These are phyloP conservation scores for Trichoderma oligosporum DNA, from an alignment of 2,329 filamentous ascomycete species.

Conservation along the genomic window DNA sequence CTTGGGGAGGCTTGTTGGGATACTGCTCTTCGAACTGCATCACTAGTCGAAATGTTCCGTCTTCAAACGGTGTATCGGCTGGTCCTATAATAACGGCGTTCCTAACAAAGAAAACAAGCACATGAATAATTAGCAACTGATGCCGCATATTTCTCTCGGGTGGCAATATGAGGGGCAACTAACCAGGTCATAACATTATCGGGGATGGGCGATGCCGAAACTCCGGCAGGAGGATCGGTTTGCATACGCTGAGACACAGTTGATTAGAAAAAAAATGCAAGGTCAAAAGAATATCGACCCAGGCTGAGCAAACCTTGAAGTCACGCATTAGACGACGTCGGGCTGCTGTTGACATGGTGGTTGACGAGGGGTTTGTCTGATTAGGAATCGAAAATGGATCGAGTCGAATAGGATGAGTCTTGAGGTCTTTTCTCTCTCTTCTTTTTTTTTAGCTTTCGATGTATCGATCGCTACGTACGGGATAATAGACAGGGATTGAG, in stretches of 20 bases:
- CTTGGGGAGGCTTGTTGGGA: constrained; percentile 93
- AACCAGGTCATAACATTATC: constrained; percentile 98
- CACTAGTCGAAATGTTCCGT: constrained; percentile 93
- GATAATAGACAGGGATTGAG: neutral
- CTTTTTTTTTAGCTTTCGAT: neutral
- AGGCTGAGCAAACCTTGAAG: constrained; percentile 75
- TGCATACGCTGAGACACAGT: constrained; percentile 77
- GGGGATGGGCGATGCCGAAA: constrained; percentile 91
- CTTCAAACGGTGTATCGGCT: constrained; percentile 95
- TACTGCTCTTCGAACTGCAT: constrained; percentile 99
- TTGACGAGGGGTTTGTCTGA: neutral
- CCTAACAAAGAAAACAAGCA: constrained; percentile 49
- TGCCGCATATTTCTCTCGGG: neutral
- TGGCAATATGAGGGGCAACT: constrained; percentile 27
- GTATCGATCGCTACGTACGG: neutral
- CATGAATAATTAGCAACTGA: constrained; percentile 4
- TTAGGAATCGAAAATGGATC: constrained; percentile 1
- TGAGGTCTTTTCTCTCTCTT: neutral
- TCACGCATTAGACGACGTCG: constrained; percentile 97
- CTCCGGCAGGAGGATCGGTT: constrained; percentile 93
- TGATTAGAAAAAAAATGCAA: neutral
- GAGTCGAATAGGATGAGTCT: neutral
- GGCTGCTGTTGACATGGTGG: constrained; percentile 77
- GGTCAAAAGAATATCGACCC: neutral
- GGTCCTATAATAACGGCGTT: constrained; percentile 98